These are phyloP conservation scores for Mariannaea sp. DNA, from an alignment of 2,329 filamentous ascomycete genomes.

Conservation along the genomic window DNA sequence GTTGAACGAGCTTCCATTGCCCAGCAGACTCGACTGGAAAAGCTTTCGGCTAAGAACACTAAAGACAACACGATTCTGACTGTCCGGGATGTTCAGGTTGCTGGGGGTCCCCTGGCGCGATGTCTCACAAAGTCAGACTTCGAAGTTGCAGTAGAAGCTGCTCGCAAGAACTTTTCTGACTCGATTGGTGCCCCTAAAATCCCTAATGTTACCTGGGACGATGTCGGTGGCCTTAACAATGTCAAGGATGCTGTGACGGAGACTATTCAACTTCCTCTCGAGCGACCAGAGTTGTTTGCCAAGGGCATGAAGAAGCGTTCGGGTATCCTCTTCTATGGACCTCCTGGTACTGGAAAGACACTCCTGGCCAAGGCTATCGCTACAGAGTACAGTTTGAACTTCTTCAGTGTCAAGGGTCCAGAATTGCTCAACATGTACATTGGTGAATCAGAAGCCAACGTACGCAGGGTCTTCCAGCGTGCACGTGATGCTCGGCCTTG, in stretches of 20 bases:
- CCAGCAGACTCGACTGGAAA: conserved; percentile 74
- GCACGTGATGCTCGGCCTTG: conserved; percentile 85
- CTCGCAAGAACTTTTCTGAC: conserved; percentile 96
- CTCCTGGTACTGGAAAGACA: conserved; percentile 90
- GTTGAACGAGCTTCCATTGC: conserved; percentile 87
- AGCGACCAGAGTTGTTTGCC: conserved; percentile 90
- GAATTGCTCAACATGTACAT: conserved; percentile 97
- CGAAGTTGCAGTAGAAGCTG: conserved; percentile 90
- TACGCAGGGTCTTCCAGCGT: conserved; percentile 84
- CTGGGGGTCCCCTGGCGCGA: conserved; percentile 79
- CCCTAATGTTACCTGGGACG: conserved; percentile 93
- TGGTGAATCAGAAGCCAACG: conserved; percentile 90
- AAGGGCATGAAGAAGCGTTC: conserved; percentile 98
- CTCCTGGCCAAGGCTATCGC: conserved; percentile 92
- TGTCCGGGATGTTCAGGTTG: conserved; percentile 82
- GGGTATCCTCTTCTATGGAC: conserved; percentile 89
- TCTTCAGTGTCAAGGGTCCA: conserved; percentile 91
- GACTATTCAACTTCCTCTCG: conserved; percentile 91
- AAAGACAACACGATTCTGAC: conserved; percentile 55
- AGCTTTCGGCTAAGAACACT: conserved; percentile 61
- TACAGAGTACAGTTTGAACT: conserved; percentile 91
- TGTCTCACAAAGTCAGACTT: conserved; percentile 85
- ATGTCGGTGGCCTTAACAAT: conserved; percentile 89
- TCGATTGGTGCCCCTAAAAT: conserved; percentile 98
- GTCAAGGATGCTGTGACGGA: conserved; percentile 98